These are phyloP conservation scores for Phytophthora syringae DNA, from an alignment of 352 stramenopile genomes.

Conservation along the genomic window DNA sequence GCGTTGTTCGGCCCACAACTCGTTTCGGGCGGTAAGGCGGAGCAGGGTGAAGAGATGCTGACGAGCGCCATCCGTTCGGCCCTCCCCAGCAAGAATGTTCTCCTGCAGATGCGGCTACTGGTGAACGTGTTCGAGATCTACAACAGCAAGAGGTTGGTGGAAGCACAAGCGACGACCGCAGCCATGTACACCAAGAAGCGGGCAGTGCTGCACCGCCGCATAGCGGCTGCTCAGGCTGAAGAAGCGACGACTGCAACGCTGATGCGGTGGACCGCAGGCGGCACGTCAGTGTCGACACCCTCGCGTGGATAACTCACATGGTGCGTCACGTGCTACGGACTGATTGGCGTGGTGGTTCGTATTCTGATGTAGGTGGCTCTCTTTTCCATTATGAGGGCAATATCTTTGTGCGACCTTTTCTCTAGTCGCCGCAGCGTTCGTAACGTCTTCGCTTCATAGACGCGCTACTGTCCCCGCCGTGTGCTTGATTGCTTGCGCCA, in stretches of 20 bases:
- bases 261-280: conserved; percentile 54
- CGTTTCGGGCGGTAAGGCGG: conserved; percentile 39
- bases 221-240: conserved; percentile 54
- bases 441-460: conserved; percentile 36
- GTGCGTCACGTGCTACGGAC: neutral
- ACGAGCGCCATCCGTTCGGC: conserved; percentile 59
- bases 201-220: conserved; percentile 49
- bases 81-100: conserved; percentile 69
- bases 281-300: conserved; percentile 12
- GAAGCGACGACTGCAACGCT: conserved; percentile 41
- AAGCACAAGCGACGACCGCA: conserved; percentile 51
- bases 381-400: too few relatives aligned
- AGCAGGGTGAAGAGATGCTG: conserved; percentile 69
- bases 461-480: conserved; percentile 70
- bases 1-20: conserved; percentile 68
- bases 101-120: conserved; percentile 72
- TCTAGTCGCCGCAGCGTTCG: conserved; percentile 14
- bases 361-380: conserved; percentile 23
- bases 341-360: conserved; percentile 14
- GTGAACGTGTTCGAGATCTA: conserved; percentile 69
- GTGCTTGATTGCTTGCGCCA: conserved; percentile 76
- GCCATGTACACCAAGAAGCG: conserved; percentile 80
- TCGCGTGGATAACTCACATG: conserved; percentile 19
- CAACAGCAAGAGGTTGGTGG: conserved; percentile 34
- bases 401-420: too few relatives aligned